Conservation (phyloP, 176 grass and related monocot species). For the Oropetium thomaeum region DNA sequence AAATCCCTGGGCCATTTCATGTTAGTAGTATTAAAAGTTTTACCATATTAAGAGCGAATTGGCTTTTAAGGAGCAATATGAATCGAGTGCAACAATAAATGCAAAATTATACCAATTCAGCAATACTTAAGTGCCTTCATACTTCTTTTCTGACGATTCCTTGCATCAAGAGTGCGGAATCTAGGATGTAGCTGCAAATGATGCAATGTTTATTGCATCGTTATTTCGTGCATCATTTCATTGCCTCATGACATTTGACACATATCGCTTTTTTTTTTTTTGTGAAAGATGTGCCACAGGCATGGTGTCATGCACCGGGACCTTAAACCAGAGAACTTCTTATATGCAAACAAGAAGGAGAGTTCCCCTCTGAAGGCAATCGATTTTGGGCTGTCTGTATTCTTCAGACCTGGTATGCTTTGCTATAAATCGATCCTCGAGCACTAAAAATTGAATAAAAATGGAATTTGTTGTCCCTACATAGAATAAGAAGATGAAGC, state of each 20-base stretch:
- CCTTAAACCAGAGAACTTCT: constrained; percentile 96
- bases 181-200: not conserved
- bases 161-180: too few species aligned
- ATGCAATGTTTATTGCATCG: not conserved
- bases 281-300: constrained; percentile 76
- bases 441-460: constrained; percentile 11
- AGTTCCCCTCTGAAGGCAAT: constrained; percentile 88
- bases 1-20: too few species aligned
- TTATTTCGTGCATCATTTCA: constrained; percentile 23
- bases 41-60: not conserved
- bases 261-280: constrained; percentile 12
- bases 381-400: constrained; percentile 93
- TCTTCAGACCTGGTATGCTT: constrained; percentile 80
- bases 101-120: not conserved
- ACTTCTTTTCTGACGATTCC: too few species aligned
- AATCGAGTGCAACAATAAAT: not conserved
- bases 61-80: not conserved
- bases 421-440: constrained; percentile 16
- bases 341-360: constrained; percentile 90
- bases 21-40: constrained; percentile 14
- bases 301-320: constrained; percentile 96
- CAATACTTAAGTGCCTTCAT: not conserved
- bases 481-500: constrained; percentile 2
- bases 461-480: not conserved
- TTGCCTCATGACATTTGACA: constrained; percentile 19